Evolutionary conservation across 352 stramenopile genomes (phyloP).

Genomic region (Saprolegnia diclina): DNA sequence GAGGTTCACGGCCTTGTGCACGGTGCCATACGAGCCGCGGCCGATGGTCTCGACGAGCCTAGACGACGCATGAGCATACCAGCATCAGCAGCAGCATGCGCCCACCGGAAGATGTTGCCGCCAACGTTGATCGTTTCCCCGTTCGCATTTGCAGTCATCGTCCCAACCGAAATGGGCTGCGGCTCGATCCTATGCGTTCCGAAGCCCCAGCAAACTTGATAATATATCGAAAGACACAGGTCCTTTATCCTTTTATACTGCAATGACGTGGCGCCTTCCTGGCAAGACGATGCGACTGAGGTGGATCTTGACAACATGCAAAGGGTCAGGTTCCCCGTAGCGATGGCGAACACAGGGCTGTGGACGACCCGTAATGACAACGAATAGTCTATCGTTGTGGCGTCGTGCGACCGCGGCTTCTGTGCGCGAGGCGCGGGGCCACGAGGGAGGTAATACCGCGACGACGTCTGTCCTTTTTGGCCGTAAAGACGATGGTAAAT

Average conservation of each 20-base stretch:
- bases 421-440: no score
- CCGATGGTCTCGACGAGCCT: conserved; percentile 77
- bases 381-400: no score
- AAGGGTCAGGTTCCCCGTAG: no score
- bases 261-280: no score
- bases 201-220: not conserved
- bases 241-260: not conserved
- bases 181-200: not conserved
- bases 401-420: no score
- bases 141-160: conserved; percentile 33
- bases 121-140: conserved; percentile 74
- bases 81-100: not conserved
- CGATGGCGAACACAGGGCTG: no score
- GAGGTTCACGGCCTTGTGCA: conserved; percentile 81
- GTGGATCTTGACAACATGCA: no score
- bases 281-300: no score
- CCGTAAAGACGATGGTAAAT: no score
- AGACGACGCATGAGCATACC: conserved; percentile 17
- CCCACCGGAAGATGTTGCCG: conserved; percentile 71
- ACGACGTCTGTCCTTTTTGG: no score
- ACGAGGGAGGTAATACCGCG: no score
- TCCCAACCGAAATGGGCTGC: not conserved
- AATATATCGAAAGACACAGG: not conserved
- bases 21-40: conserved; percentile 73
- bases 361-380: no score